phyloP scores from a whole-genome alignment of 2,329 filamentous ascomycete species.

The Endoconidiophora laricicola region DNA sequence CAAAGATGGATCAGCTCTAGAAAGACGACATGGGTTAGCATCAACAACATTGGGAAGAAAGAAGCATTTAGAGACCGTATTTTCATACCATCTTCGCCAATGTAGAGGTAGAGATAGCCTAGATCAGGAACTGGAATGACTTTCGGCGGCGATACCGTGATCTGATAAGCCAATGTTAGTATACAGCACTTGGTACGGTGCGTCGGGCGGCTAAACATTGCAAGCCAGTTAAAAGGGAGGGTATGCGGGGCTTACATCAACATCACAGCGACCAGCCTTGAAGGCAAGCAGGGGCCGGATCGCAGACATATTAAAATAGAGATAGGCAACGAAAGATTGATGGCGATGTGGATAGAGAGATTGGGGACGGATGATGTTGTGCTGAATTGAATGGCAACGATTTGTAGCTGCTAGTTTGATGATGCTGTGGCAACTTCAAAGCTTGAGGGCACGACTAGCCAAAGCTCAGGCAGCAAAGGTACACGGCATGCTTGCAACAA shows the following conservation, averaged over 20 bases:
- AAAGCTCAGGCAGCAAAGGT: constrained; percentile 4
- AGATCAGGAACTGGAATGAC: constrained; percentile 56
- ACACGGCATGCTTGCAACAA: constrained; percentile 2
- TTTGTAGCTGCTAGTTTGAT: not conserved
- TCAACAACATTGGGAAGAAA: too few species aligned
- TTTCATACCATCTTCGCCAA: constrained; percentile 54
- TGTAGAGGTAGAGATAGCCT: constrained; percentile 85
- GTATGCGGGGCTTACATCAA: constrained; percentile 44
- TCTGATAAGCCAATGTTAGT: constrained; percentile 7
- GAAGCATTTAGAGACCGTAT: not conserved
- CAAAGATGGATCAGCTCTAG: constrained; percentile 85
- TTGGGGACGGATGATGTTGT: not conserved
- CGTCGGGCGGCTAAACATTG: not conserved
- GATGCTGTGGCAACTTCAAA: not conserved
- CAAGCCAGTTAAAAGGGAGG: not conserved
- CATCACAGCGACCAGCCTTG: constrained; percentile 80
- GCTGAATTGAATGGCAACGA: not conserved
- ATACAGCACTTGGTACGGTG: not conserved
- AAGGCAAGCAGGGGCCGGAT: constrained; percentile 80
- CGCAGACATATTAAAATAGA: constrained; percentile 43
- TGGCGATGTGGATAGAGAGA: not conserved
- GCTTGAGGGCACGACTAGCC: not conserved
- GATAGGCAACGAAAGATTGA: not conserved
- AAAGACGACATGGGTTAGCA: constrained; percentile 5
- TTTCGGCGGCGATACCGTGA: constrained; percentile 41